Base-by-base conservation (phyloP, 805 yeast species). In the Candida corydali region DNA sequence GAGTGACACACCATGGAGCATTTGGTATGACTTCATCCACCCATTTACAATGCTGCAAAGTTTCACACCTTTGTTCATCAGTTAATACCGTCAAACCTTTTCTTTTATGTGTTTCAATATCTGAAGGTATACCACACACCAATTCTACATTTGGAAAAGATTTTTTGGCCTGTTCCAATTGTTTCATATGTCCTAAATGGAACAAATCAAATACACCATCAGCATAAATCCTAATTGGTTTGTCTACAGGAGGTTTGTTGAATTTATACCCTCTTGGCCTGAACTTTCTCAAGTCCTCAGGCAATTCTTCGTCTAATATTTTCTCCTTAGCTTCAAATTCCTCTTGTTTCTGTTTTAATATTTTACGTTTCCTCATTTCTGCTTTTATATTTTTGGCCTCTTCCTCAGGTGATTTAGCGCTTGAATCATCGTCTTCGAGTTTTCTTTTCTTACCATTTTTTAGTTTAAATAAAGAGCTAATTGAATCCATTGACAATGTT, bases 171-270 rank as follows among this genome's bases (percentile, higher is more conserved):
- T 93, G 98, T 56, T 93, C 98, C 50, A 93, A 70, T 60, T 93
- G 98, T 54, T 88, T 80, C 98, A 93, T 93, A 57, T 93, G 98
- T 17, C 98, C 98, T 53, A 93, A 59, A 61, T 93, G 98, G 65
- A 93, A 93, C 44, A 93, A 66, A 62, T 93, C 98, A 67, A 93
- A 93, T 14, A 93, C 96, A 36, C 98, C 98, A 62, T 93, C 98
- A 5, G 98, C 98, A 57, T 93, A 93, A n/a, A 93, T 78, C 42
- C 98, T 74, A 19, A 93, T 78, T 1, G 96, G 89, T 41, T 96
- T 73, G 52, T 83, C 93, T 3, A 57, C 66, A 2, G 96, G 94
- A 2, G 98, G 98, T 17, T 80, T 49, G 48, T 86, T 87, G 59
- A 93, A 76, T 47, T 67, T 69, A 63, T 63, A 87, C 2, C 96